Conservation (phyloP, 176 grass and related monocot species). For the Oryza punctata region DNA sequence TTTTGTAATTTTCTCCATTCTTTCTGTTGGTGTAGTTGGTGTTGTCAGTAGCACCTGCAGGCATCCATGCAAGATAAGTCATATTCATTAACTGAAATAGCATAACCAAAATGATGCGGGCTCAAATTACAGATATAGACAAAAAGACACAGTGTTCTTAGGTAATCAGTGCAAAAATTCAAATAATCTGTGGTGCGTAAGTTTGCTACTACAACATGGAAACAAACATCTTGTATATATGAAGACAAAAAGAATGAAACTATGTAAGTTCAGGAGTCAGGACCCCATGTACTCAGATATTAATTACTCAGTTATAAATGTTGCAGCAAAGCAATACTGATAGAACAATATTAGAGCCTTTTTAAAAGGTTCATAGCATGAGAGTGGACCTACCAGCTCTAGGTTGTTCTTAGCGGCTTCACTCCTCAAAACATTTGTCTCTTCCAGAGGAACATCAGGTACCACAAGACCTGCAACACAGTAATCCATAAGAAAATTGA, state of each 20-base stretch:
- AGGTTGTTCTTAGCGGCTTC: conserved; percentile 90
- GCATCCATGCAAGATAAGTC: conserved; percentile 26
- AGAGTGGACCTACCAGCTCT: conserved; percentile 71
- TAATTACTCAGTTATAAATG: background rate
- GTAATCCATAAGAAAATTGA: conserved; percentile 6
- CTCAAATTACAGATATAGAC: background rate
- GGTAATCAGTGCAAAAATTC: background rate
- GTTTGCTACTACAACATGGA: conserved; percentile 1
- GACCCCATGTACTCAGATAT: background rate
- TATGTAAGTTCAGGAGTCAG: background rate
- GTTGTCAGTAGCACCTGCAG: conserved; percentile 91
- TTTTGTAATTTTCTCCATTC: conserved; percentile 90
- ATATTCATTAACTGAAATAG: conserved; percentile 18
- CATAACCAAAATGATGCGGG: conserved; percentile 21
- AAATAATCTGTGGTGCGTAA: background rate
- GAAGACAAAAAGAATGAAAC: background rate
- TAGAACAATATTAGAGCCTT: background rate
- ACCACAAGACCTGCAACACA: conserved; percentile 83
- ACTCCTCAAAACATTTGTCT: conserved; percentile 75
- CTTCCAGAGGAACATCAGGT: conserved; percentile 97
- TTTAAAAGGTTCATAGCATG: background rate
- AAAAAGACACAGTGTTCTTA: conserved; percentile 16
- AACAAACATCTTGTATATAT: background rate
- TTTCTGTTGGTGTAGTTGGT: conserved; percentile 94
- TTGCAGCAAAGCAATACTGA: conserved; percentile 2